A percentile compares a stretch with the other conserved stretches of the same genome.
phyloP scores from a whole-genome alignment of 441 rosid genomes.

The Erodium moschatum region DNA sequence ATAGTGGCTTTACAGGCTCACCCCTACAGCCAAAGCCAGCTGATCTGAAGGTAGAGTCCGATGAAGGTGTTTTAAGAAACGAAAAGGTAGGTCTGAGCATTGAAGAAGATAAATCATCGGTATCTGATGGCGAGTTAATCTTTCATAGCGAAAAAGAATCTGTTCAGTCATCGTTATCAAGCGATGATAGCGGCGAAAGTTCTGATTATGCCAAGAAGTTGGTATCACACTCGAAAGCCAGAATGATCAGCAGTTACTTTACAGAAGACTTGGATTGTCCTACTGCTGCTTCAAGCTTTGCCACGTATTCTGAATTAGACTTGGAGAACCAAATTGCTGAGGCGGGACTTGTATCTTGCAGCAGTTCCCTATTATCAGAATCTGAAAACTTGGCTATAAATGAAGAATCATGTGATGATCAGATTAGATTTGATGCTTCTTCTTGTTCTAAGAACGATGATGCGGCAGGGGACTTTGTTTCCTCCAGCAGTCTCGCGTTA shows the following conservation, averaged over 20 bases:
- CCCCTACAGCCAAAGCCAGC: conserved; percentile 18
- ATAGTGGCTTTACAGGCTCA: conserved; percentile 15
- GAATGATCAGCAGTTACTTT: conserved; percentile 12
- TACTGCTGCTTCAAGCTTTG: conserved; percentile 20
- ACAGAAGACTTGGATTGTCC: conserved; percentile 15
- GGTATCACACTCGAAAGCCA: conserved; percentile 12
- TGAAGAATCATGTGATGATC: conserved; percentile 16
- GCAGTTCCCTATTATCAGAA: conserved; percentile 22
- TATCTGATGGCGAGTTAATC: conserved; percentile 18
- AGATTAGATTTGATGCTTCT: conserved; percentile 17
- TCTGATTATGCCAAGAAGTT: conserved; percentile 18
- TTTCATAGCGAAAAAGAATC: conserved; percentile 20
- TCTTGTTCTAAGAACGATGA: conserved; percentile 25
- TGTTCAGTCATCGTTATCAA: conserved; percentile 14
- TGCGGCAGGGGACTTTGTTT: conserved; percentile 14
- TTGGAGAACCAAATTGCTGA: conserved; percentile 21
- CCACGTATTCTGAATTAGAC: conserved; percentile 20
- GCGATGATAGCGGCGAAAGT: conserved; percentile 23
- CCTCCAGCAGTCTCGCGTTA: conserved; percentile 26
- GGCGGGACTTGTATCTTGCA: conserved; percentile 18
- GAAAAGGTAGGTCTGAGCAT: conserved; percentile 16
- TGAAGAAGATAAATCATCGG: conserved; percentile 27
- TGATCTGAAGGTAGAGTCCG: background rate
- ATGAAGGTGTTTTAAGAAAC: conserved; percentile 12
- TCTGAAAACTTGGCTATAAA: conserved; percentile 19